Conservation (phyloP, 306 rosid genomes). For the Biancaea sappan region DNA sequence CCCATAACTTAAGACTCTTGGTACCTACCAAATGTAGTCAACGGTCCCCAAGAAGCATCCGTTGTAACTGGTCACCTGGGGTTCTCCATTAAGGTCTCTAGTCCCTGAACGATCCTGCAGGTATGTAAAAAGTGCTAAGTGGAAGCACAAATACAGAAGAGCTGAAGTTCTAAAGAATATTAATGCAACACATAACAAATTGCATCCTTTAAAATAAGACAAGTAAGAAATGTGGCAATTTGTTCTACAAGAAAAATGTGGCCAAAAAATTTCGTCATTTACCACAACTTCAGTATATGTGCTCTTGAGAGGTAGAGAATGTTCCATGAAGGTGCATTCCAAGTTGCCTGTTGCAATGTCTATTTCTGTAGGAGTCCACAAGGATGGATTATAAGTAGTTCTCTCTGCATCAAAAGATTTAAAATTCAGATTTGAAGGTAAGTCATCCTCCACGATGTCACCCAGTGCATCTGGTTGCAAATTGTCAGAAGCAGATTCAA, state of each 20-base stretch:
- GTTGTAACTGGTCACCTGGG: slow-evolving; percentile 81
- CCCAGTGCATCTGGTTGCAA: slow-evolving; percentile 32
- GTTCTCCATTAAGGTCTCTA: slow-evolving; percentile 86
- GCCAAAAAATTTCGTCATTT: slow-evolving; percentile 19
- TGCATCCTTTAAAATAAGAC: slow-evolving; percentile 16
- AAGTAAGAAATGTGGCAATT: not conserved
- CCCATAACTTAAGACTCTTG: slow-evolving; percentile 27
- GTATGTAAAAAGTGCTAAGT: slow-evolving; percentile 3
- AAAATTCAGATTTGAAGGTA: slow-evolving; percentile 37
- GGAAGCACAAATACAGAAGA: slow-evolving; percentile 21
- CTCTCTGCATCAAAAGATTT: slow-evolving; percentile 36
- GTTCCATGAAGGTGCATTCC: slow-evolving; percentile 64
- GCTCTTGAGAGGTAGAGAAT: slow-evolving; percentile 73
- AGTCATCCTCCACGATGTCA: slow-evolving; percentile 41
- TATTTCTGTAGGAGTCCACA: slow-evolving; percentile 85
- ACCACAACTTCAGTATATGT: slow-evolving; percentile 83
- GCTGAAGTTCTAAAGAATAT: slow-evolving; percentile 11
- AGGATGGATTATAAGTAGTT: slow-evolving; percentile 56
- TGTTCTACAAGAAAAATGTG: not conserved
- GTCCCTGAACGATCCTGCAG: slow-evolving; percentile 68
- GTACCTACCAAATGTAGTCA: slow-evolving; percentile 87
- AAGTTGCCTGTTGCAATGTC: slow-evolving; percentile 84
- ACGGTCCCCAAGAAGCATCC: slow-evolving; percentile 80
- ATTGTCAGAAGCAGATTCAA: slow-evolving; percentile 39
- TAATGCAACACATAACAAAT: slow-evolving; percentile 21